Percentiles rank a stretch among this genome's conserved stretches.
These are phyloP conservation scores for Hippophae rhamnoides DNA, from an alignment of 306 rosid species.

Conservation along the genomic window DNA sequence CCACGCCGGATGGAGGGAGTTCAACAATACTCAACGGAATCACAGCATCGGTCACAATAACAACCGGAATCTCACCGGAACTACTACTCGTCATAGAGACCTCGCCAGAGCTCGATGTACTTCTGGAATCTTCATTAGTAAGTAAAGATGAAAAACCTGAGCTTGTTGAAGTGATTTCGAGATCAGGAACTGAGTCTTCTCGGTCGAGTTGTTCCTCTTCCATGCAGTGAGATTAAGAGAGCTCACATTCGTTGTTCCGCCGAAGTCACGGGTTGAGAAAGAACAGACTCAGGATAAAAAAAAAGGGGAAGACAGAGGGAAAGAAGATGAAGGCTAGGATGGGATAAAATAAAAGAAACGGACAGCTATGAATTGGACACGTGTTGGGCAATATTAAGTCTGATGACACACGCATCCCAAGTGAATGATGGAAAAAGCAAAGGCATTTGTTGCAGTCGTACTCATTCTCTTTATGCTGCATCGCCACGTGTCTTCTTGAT, in stretches of 20 bases:
- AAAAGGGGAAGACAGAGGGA: background rate
- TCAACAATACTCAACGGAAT: background rate
- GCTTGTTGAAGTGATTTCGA: conserved; percentile 20
- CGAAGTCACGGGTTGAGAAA: background rate
- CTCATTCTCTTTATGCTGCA: conserved; percentile 21
- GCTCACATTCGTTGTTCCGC: conserved; percentile 4
- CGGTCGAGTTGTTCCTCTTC: conserved; percentile 33
- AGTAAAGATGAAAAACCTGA: conserved; percentile 34
- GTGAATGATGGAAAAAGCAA: conserved; percentile 13
- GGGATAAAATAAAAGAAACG: conserved; percentile 34
- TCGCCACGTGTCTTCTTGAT: conserved; percentile 28
- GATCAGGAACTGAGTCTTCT: conserved; percentile 28
- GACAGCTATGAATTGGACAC: conserved; percentile 39
- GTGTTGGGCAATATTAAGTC: conserved; percentile 39
- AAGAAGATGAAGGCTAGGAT: conserved; percentile 3
- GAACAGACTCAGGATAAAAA: background rate
- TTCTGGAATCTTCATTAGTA: conserved; percentile 20
- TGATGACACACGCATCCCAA: conserved; percentile 47
- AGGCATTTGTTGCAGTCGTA: conserved; percentile 21
- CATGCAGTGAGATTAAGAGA: conserved; percentile 3
- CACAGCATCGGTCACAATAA: conserved; percentile 8
- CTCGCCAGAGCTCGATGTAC: conserved; percentile 43
- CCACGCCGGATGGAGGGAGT: conserved; percentile 5
- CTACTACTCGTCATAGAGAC: conserved; percentile 35
- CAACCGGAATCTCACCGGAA: conserved; percentile 50